These are phyloP conservation scores for Yamadazyma triangularis DNA, from an alignment of 1,139 yeast genomes.

Conservation along the genomic window DNA sequence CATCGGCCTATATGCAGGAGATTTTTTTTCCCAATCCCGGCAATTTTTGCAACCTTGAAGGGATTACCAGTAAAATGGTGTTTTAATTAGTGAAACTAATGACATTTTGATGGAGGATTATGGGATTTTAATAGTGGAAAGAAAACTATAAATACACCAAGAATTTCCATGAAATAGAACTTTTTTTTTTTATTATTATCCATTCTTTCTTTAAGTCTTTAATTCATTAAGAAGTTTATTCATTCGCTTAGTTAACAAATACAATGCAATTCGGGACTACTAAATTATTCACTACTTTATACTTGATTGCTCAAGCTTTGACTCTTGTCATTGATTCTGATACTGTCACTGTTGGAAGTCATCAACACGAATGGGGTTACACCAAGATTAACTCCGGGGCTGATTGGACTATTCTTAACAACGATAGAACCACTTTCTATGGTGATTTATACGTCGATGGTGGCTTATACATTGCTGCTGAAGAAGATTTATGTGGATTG, in stretches of 20 bases:
- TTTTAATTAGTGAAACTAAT: too few relatives aligned
- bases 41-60: too few relatives aligned
- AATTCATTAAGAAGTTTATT: conserved; percentile 2
- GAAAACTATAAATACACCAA: too few relatives aligned
- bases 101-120: too few relatives aligned
- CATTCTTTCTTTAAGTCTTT: not conserved
- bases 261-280: conserved; percentile 11
- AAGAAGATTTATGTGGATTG: conserved; percentile 12
- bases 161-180: conserved; percentile 4
- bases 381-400: conserved; percentile 23
- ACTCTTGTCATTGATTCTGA: conserved; percentile 12
- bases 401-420: conserved; percentile 27
- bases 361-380: conserved; percentile 19
- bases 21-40: too few relatives aligned
- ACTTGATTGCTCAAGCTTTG: conserved; percentile 13
- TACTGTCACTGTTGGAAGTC: conserved; percentile 16
- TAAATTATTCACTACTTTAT: conserved; percentile 12
- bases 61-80: too few relatives aligned
- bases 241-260: conserved; percentile 5
- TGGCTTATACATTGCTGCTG: conserved; percentile 13
- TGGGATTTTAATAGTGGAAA: too few relatives aligned
- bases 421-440: conserved; percentile 16
- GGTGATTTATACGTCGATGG: conserved; percentile 16
- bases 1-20: too few relatives aligned
- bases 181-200: conserved; percentile 1